Evolutionary conservation across 441 rosid species (phyloP).

Genomic region (Gossypium gossypioides): DNA sequence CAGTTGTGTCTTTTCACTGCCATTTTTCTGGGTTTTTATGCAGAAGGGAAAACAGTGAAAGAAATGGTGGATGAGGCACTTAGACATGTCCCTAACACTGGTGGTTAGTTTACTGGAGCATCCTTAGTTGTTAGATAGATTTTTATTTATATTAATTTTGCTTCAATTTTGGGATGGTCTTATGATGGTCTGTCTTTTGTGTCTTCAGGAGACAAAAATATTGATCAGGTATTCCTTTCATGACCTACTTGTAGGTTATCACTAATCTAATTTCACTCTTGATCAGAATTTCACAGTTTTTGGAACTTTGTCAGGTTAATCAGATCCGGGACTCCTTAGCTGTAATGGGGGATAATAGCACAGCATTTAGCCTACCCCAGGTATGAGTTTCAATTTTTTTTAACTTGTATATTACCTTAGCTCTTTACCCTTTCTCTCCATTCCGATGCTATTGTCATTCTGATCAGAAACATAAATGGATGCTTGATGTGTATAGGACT

Average conservation of each 20-base stretch:
- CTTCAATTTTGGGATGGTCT: conserved; percentile 11
- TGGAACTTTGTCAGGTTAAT: conserved; percentile 51
- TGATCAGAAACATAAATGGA: neutral
- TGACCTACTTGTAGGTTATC: conserved; percentile 11
- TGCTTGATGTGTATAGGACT: neutral
- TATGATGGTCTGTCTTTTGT: conserved; percentile 26
- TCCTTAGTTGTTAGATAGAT: conserved; percentile 1
- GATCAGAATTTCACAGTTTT: conserved; percentile 16
- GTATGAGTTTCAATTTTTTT: conserved; percentile 34
- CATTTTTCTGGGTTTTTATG: conserved; percentile 17
- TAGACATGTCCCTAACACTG: conserved; percentile 66
- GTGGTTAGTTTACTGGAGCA: conserved; percentile 44
- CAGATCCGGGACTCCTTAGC: conserved; percentile 91
- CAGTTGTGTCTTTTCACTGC: conserved; percentile 7
- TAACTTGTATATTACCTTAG: neutral
- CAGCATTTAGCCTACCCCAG: conserved; percentile 95
- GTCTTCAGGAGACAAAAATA: conserved; percentile 80
- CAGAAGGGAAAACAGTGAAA: conserved; percentile 95
- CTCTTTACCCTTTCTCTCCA: neutral
- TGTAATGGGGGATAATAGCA: conserved; percentile 93
- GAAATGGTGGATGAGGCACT: conserved; percentile 96
- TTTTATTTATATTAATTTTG: conserved; percentile 14
- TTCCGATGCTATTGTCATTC: neutral
- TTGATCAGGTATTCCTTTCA: conserved; percentile 56
- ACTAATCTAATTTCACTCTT: conserved; percentile 10